A percentile compares a stretch with the other conserved stretches of the same genome.
Conservation (phyloP, 805 yeast species). For the Candida montana region DNA sequence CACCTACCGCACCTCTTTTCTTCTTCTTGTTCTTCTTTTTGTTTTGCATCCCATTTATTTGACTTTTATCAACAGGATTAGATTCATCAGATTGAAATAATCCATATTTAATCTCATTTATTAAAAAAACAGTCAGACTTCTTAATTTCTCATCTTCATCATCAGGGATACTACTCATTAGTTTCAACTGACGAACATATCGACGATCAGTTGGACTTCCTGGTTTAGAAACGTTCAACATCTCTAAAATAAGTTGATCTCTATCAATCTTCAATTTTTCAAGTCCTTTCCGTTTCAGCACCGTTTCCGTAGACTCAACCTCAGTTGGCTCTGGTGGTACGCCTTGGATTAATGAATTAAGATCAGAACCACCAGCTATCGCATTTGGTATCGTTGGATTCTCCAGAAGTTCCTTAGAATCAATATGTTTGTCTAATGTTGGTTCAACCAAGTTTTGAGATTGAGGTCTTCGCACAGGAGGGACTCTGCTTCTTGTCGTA, state of each 20-base stretch:
- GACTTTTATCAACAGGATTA: neutral
- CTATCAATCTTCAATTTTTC: conserved; percentile 9
- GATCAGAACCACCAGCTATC: too few species aligned
- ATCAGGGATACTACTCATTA: conserved; percentile 2
- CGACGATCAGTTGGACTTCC: conserved; percentile 19
- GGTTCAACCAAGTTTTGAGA: too few species aligned
- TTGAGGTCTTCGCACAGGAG: too few species aligned
- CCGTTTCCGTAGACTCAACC: too few species aligned
- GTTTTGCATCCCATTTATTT: neutral
- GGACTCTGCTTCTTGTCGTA: too few species aligned
- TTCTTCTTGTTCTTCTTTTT: too few species aligned
- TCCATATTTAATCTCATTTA: conserved; percentile 15
- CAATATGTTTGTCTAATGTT: too few species aligned
- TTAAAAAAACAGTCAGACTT: conserved; percentile 11
- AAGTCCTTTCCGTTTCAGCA: neutral
- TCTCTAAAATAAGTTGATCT: conserved; percentile 16
- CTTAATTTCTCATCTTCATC: conserved; percentile 12
- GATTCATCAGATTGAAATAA: conserved; percentile 7
- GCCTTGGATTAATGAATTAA: too few species aligned
- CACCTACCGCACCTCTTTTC: too few species aligned
- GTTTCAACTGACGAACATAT: conserved; percentile 11
- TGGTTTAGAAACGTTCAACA: conserved; percentile 17
- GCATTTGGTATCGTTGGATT: too few species aligned
- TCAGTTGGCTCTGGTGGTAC: too few species aligned
- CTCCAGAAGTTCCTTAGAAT: too few species aligned